Conservation (phyloP, 495 filamentous ascomycete species). For the Neurospora intermedia region DNA sequence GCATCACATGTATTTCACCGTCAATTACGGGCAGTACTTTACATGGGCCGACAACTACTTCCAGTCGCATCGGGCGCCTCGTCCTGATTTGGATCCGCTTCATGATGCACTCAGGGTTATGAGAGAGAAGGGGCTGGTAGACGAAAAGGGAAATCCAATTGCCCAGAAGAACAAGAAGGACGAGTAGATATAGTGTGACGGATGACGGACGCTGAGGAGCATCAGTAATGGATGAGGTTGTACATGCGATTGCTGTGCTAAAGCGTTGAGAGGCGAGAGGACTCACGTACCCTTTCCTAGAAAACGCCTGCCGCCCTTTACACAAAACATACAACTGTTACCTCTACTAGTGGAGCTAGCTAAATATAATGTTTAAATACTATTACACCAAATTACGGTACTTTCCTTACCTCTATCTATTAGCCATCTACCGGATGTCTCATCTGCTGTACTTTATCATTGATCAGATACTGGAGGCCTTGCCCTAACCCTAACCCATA, state of each 20-base stretch:
- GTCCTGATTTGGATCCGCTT: conserved; percentile 12
- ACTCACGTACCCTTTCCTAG: not conserved
- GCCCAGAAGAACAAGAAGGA: conserved; percentile 4
- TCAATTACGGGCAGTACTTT: conserved; percentile 18
- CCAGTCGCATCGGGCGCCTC: conserved; percentile 10
- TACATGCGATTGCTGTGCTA: not conserved
- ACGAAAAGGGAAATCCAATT: conserved; percentile 15
- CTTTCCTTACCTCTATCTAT: not conserved
- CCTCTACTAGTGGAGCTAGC: not conserved
- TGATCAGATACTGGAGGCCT: not conserved
- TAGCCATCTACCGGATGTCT: not conserved
- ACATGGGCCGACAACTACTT: conserved; percentile 17
- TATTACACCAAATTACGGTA: not conserved
- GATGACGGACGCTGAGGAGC: not conserved
- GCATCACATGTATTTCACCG: conserved; percentile 18
- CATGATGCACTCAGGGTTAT: conserved; percentile 11
- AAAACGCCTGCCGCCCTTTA: not conserved
- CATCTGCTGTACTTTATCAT: not conserved
- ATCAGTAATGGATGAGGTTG: not conserved
- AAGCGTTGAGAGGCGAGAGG: not conserved
- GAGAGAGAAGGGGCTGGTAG: conserved; percentile 14
- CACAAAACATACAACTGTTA: not conserved
- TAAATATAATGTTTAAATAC: not conserved
- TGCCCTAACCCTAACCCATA: too few species aligned
- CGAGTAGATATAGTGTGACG: not conserved